Evolutionary conservation across 129 eudicot genomes (phyloP).

Genomic region (Calendula officinalis): DNA sequence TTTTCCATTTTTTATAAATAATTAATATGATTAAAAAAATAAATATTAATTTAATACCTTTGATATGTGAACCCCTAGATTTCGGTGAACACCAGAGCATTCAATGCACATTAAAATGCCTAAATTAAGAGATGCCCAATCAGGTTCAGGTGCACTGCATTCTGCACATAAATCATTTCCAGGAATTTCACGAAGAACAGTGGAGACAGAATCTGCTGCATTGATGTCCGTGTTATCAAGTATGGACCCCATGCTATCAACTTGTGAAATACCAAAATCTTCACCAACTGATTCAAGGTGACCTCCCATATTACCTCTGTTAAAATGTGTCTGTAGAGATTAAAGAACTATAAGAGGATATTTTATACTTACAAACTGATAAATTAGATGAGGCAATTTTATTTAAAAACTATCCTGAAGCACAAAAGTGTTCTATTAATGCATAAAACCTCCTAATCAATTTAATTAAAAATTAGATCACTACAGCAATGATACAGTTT

Average conservation of each 20-base stretch:
- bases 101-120: slow-evolving; percentile 93
- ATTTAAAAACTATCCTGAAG: no score
- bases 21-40: no score
- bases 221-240: slow-evolving; percentile 40
- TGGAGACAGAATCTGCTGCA: slow-evolving; percentile 59
- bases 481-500: no score
- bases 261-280: slow-evolving; percentile 30
- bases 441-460: no score
- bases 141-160: slow-evolving; percentile 81
- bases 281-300: slow-evolving; percentile 35
- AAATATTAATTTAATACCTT: slow-evolving; percentile 48
- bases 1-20: background rate
- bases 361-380: background rate
- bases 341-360: background rate
- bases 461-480: no score
- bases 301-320: slow-evolving; percentile 34
- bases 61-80: slow-evolving; percentile 98
- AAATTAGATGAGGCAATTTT: background rate
- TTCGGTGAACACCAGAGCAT: slow-evolving; percentile 97
- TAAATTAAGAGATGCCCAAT: slow-evolving; percentile 98
- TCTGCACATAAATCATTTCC: slow-evolving; percentile 96
- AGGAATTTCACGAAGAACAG: slow-evolving; percentile 68
- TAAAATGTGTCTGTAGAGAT: slow-evolving; percentile 48
- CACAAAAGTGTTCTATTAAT: no score
- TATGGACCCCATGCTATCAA: slow-evolving; percentile 32